These are phyloP conservation scores for Hypoxylon cercidicola DNA, from an alignment of 495 filamentous ascomycete genomes.

Conservation along the genomic window DNA sequence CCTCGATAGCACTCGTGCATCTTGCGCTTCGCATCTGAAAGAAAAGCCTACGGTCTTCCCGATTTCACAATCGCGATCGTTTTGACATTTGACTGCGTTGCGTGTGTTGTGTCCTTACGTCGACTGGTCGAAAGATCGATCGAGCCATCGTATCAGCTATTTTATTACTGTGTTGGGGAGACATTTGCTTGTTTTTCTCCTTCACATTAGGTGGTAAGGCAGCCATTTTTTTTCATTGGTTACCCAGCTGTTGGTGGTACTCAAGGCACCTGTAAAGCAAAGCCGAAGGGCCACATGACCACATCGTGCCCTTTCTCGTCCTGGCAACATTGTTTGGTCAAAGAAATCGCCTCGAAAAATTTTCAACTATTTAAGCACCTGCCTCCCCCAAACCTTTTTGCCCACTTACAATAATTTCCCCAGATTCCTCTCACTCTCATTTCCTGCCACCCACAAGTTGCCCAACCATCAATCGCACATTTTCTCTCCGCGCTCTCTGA, in stretches of 20 bases:
- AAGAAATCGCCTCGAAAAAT: too few species aligned
- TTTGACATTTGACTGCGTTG: conserved; percentile 36
- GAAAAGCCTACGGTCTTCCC: conserved; percentile 31
- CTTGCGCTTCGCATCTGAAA: conserved; percentile 42
- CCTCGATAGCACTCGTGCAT: conserved; percentile 42
- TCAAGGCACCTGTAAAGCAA: too few species aligned
- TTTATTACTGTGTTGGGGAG: conserved; percentile 73
- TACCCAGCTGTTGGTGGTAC: neutral
- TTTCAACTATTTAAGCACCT: too few species aligned
- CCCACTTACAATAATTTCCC: too few species aligned
- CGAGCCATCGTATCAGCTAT: conserved; percentile 48
- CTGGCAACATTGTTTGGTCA: neutral
- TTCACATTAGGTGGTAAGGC: conserved; percentile 73
- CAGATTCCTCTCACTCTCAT: too few species aligned
- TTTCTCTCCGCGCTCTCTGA: too few species aligned
- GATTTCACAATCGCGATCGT: conserved; percentile 19
- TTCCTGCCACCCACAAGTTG: too few species aligned
- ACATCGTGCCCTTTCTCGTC: neutral
- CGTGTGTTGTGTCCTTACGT: conserved; percentile 39
- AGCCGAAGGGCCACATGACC: too few species aligned
- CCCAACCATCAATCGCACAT: too few species aligned
- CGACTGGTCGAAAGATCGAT: conserved; percentile 52
- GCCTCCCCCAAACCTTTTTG: too few species aligned
- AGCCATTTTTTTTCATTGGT: conserved; percentile 26
- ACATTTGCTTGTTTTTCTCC: conserved; percentile 99